Conservation (phyloP, 1,139 yeast species). For the Taphrina sp. region DNA sequence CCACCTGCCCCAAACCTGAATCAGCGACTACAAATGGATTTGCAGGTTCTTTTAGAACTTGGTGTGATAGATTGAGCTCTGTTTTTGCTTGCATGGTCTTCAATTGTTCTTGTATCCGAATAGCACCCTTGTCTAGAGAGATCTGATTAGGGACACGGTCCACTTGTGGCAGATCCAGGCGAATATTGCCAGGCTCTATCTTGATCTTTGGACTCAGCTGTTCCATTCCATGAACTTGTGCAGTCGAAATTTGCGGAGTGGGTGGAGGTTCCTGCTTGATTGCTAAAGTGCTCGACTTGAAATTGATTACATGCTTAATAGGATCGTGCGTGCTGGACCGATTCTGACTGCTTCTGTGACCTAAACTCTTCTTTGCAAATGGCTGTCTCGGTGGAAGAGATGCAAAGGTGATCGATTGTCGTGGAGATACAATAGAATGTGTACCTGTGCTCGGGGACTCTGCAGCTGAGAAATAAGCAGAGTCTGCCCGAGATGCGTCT, state of each 20-base stretch:
- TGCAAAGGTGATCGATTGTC: constrained; percentile 24
- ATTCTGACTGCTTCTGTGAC: constrained; percentile 22
- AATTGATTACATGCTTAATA: too few relatives aligned
- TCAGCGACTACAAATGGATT: neutral
- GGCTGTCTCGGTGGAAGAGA: constrained; percentile 31
- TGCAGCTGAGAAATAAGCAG: constrained; percentile 15
- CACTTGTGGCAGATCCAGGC: neutral
- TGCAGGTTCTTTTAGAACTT: neutral
- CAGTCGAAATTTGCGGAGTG: constrained; percentile 6
- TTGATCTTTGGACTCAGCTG: neutral
- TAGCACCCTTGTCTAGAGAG: neutral
- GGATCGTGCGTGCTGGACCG: constrained; percentile 7
- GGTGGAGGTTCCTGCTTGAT: constrained; percentile 10
- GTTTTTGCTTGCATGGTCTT: neutral
- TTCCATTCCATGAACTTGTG: too few relatives aligned
- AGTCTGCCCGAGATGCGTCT: neutral
- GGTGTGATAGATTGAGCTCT: too few relatives aligned
- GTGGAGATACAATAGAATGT: constrained; percentile 10
- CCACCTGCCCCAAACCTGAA: too few relatives aligned
- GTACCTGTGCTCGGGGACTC: neutral
- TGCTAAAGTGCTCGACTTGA: too few relatives aligned
- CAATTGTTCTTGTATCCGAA: too few relatives aligned
- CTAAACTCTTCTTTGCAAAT: constrained; percentile 30
- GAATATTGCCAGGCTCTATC: neutral
- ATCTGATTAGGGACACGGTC: neutral